Evolutionary conservation across 805 yeast species (phyloP).

Genomic region (Pichia gijzeniarum): DNA sequence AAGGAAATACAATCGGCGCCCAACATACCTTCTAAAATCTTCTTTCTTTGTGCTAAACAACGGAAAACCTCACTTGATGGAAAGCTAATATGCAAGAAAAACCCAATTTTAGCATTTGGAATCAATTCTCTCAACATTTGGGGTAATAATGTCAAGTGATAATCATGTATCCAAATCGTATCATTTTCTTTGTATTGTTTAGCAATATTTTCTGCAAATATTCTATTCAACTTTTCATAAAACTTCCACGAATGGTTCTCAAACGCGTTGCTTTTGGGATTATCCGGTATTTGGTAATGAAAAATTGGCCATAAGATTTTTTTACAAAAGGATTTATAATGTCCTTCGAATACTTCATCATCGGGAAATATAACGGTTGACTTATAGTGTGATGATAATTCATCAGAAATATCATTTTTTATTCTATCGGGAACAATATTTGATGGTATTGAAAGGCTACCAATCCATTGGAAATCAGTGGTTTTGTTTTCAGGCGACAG

Average conservation of each 20-base stretch:
- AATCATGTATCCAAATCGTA: constrained; percentile 88
- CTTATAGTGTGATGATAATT: constrained; percentile 42
- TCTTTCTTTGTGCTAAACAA: constrained; percentile 82
- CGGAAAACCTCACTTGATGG: constrained; percentile 95
- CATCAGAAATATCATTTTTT: constrained; percentile 44
- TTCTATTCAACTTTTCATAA: constrained; percentile 67
- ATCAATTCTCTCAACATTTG: constrained; percentile 67
- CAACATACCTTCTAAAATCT: constrained; percentile 70
- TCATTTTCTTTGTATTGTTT: constrained; percentile 67
- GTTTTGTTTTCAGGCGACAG: constrained; percentile 40
- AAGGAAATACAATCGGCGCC: constrained; percentile 87
- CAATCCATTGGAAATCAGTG: constrained; percentile 62
- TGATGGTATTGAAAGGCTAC: constrained; percentile 88
- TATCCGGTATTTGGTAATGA: constrained; percentile 89
- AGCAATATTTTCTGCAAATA: constrained; percentile 71
- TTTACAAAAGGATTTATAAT: constrained; percentile 86
- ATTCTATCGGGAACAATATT: constrained; percentile 64
- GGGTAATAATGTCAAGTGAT: constrained; percentile 84
- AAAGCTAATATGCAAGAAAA: constrained; percentile 88
- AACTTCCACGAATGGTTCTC: constrained; percentile 93
- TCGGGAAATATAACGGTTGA: constrained; percentile 65
- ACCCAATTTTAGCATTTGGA: constrained; percentile 84
- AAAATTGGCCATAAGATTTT: constrained; percentile 95
- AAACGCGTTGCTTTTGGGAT: constrained; percentile 88
- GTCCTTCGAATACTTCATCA: constrained; percentile 82